Percentiles rank a stretch among this genome's conserved stretches.
Evolutionary conservation across 768 basidiomycete species (phyloP).

Genomic region (Daedaleopsis nitida): DNA sequence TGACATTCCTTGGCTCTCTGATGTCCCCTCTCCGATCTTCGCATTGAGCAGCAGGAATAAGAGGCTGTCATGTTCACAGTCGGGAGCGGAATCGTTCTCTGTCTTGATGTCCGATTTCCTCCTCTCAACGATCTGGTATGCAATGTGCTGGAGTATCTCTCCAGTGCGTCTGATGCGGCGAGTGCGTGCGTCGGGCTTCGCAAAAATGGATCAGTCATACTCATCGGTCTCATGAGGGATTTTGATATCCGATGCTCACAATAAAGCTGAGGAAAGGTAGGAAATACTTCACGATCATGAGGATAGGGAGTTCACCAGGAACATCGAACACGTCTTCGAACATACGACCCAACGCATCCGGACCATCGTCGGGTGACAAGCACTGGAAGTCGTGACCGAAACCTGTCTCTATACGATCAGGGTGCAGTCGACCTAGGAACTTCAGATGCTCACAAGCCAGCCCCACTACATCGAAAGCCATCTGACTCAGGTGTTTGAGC

Average conservation of each 20-base stretch:
- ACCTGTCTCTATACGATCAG: conserved; percentile 20
- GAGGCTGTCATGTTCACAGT: conserved; percentile 48
- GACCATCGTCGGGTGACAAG: conserved; percentile 9
- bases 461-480: conserved; percentile 45
- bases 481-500: conserved; percentile 34
- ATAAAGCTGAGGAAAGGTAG: conserved; percentile 29
- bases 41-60: conserved; percentile 62
- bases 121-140: conserved; percentile 31
- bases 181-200: conserved; percentile 14
- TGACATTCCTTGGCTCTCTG: conserved; percentile 53
- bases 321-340: conserved; percentile 29
- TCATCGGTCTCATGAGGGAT: no score
- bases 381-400: conserved; percentile 37
- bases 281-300: conserved; percentile 12
- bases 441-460: conserved; percentile 33
- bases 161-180: conserved; percentile 15
- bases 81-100: conserved; percentile 34
- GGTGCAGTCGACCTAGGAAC: neutral
- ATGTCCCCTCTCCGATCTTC: conserved; percentile 63
- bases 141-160: conserved; percentile 31
- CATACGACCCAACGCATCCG: conserved; percentile 34
- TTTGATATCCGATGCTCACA: conserved; percentile 12
- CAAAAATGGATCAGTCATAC: no score
- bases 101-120: conserved; percentile 35
- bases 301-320: neutral